Conservation (phyloP, 2,329 filamentous ascomycete species). For the Atkinsonella texensis region DNA sequence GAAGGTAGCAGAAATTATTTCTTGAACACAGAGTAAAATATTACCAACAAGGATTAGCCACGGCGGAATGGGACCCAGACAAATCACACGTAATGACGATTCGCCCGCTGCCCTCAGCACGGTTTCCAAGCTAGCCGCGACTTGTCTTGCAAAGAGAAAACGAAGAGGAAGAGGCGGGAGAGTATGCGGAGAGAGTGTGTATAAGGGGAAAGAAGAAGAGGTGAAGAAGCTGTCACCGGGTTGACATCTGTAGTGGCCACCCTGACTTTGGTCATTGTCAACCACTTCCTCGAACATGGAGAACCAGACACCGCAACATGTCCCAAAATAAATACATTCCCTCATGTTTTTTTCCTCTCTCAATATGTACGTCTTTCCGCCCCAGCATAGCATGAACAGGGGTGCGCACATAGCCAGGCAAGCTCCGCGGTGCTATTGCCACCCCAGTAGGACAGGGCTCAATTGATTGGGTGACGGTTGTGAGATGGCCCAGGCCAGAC, state of each 20-base stretch:
- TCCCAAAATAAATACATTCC: conserved; percentile 1
- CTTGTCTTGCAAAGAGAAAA: conserved; percentile 3
- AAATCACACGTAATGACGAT: conserved; percentile 4
- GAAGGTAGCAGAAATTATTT: neutral
- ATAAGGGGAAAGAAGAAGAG: neutral
- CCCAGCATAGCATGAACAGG: conserved; percentile 9
- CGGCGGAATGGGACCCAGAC: conserved; percentile 1
- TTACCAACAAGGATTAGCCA: conserved; percentile 2
- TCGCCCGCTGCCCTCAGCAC: conserved; percentile 1
- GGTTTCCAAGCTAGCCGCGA: conserved; percentile 1
- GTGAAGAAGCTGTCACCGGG: conserved; percentile 2
- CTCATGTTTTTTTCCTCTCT: neutral
- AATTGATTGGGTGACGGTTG: conserved; percentile 10
- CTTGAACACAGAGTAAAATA: conserved; percentile 1
- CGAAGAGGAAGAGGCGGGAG: neutral
- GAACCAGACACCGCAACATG: conserved; percentile 2
- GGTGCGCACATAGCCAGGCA: conserved; percentile 8
- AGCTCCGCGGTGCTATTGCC: conserved; percentile 10
- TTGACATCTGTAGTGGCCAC: neutral
- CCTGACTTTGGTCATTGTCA: conserved; percentile 1
- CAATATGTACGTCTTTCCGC: conserved; percentile 3
- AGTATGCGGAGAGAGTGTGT: neutral
- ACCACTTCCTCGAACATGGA: neutral
- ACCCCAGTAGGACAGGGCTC: conserved; percentile 10
- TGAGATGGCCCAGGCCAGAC: conserved; percentile 8